Evolutionary conservation across 371 early-diverging fungal species (phyloP), one percentile per base, ranked within the genome.

Genomic region (Umbelopsis sp.): DNA sequence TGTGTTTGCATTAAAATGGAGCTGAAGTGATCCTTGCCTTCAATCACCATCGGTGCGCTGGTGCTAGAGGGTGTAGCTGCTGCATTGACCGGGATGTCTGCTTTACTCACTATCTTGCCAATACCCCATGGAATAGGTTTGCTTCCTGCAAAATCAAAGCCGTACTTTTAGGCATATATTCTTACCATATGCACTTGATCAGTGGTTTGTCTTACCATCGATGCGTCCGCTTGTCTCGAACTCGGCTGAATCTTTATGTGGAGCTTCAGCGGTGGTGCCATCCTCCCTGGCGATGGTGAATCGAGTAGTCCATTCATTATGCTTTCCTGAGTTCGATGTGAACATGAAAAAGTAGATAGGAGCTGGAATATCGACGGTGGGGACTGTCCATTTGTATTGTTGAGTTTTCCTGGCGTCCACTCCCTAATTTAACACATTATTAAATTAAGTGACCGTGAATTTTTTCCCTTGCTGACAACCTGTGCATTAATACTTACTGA

Each of bases 271-370:
- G 12, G 38, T 67, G 16, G 16, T 38, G 7, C 67, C 67, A 44
- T 67, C 25, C 50, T 12, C 6, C 3, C 22, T 52, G 2, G 67
- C 32, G 44, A 67, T 67, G 14, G 67, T 52, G 44, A 67, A 67
- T 25, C 67, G 67, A 2, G 67, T 67, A 9, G 67, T 67, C 67
- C 67, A 67, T 12, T 50, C 50, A 10, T 37, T 11, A 16, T 67
- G 22, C 12, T 12, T 53, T 35, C 67, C 67, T 11, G 16, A 35
- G 57, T 53, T 52, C 18, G 67, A 29, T 29, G 67, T 51, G 53
- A 67, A 67, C 67, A 50, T 67, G 44, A 67, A 67, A 25, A 67
- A 67, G 38, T 67, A 67, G 52, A 67, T 67, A n/a, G 50, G 52
- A 18, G 67, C 50, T 10, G 67, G 57, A 38, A 52, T 50, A 35